Base-by-base conservation (phyloP, 1,139 yeast species). In the Geotrichum fermentans region DNA sequence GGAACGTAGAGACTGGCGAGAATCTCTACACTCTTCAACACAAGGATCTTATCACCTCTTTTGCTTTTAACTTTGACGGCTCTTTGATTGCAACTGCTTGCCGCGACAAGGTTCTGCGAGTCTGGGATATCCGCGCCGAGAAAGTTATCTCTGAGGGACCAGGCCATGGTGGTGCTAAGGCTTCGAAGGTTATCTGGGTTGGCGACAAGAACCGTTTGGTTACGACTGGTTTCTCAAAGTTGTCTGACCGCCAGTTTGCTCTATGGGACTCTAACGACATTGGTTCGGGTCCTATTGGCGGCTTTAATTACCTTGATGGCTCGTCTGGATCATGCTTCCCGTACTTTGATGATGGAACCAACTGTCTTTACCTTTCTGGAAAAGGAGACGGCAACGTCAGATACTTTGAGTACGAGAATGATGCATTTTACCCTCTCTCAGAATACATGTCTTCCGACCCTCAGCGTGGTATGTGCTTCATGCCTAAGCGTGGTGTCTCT, bases 351-450 rank as follows among this genome's bases (percentile, higher is more conserved):
- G 84, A 79, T 37, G 79, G 85, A 38, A 88, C 87, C 48, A 79
- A 82, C 52, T 80, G 90, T 52, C 73, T 94, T 55, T 92, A 84
- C 64, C 73, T 92, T 56, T 97, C 96, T 33, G 98, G 98, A 58
- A 92, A 92, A 68, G 99, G 98, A 65, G 98, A 92, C 66, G 97
- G 98, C 61, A 92, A 92, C 66, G 88, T 92, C 63, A 86, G 97
- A 62, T 90, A 90, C 69, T 89, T 73, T 63, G 97, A 92, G 69
- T 87, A 77, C 64, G 66, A 63, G 21, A 80, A 84, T 59, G 97
- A 92, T 62, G 83, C 80, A 58, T 73, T 92, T 54, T 80, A 74
- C 67, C 89, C 86, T 57, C 72, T 92, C 55, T 85, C 96, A 4
- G 96, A 90, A 66, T 92, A 77, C 66, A 82, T 83, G 52, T 88